These are phyloP conservation scores for Apostasia shenzhenica DNA, from an alignment of 106 monocot species.

Conservation along the genomic window DNA sequence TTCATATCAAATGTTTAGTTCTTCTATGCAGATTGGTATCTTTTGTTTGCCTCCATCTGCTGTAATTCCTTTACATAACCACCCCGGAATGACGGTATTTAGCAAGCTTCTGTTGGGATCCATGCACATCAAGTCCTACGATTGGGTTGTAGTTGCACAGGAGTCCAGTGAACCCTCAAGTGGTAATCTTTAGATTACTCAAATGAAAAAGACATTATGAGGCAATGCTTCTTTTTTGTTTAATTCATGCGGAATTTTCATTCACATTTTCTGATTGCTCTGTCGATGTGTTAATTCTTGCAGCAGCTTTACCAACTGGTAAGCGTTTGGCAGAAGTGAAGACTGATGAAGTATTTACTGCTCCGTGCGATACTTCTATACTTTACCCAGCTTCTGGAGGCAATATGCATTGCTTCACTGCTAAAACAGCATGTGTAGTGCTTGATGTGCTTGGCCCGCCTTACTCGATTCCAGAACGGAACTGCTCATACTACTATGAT, in stretches of 20 bases:
- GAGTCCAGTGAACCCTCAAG: not conserved
- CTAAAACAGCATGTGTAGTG: constrained; percentile 63
- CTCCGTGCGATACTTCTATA: constrained; percentile 73
- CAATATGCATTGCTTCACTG: constrained; percentile 83
- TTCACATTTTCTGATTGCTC: not conserved
- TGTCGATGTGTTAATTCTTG: not conserved
- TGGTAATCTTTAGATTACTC: constrained; percentile 12
- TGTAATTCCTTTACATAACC: constrained; percentile 83
- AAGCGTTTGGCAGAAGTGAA: constrained; percentile 50
- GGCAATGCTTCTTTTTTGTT: not conserved
- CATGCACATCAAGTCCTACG: constrained; percentile 87
- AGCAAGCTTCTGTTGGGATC: constrained; percentile 84
- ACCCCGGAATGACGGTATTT: constrained; percentile 96
- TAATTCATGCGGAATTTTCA: constrained; percentile 2
- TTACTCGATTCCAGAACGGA: constrained; percentile 57
- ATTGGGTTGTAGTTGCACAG: constrained; percentile 44
- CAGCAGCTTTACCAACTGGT: constrained; percentile 16
- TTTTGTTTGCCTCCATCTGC: constrained; percentile 67
- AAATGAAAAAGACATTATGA: not conserved
- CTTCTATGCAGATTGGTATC: constrained; percentile 55
- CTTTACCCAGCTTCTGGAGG: constrained; percentile 78
- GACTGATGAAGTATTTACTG: constrained; percentile 46
- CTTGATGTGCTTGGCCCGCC: constrained; percentile 92
- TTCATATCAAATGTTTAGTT: not conserved
- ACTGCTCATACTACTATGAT: constrained; percentile 71